Conservation (phyloP, 2,329 filamentous ascomycete genomes). For the Fulvia fulva region DNA sequence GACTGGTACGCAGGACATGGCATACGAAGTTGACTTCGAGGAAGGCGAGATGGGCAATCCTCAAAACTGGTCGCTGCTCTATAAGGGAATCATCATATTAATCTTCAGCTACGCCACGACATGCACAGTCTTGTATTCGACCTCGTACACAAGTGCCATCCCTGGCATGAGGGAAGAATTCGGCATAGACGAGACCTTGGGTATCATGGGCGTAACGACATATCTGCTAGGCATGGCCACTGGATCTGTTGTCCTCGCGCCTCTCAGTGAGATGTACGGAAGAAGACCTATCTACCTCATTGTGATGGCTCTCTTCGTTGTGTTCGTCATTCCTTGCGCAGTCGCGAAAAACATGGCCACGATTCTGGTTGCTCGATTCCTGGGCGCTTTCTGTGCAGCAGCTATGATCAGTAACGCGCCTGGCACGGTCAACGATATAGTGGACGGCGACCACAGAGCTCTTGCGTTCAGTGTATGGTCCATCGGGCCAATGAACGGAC, state of each 20-base stretch:
- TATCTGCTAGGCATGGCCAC: conserved; percentile 72
- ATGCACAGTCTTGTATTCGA: conserved; percentile 64
- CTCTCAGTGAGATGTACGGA: conserved; percentile 68
- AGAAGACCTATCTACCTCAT: conserved; percentile 64
- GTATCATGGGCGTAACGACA: conserved; percentile 71
- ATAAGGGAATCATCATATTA: conserved; percentile 53
- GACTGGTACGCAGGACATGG: conserved; percentile 39
- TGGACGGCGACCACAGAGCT: conserved; percentile 73
- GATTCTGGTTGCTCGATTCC: conserved; percentile 69
- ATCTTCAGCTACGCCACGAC: conserved; percentile 57
- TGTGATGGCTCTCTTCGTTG: conserved; percentile 59
- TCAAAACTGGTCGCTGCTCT: conserved; percentile 61
- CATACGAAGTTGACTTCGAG: conserved; percentile 71
- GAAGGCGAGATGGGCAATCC: conserved; percentile 62
- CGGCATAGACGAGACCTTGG: conserved; percentile 55
- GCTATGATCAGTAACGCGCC: conserved; percentile 81
- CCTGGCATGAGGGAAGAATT: conserved; percentile 64
- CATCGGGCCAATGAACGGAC: conserved; percentile 78
- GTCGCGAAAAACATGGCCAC: conserved; percentile 63
- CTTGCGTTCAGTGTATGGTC: conserved; percentile 80
- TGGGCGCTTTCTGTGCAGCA: conserved; percentile 69
- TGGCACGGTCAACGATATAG: conserved; percentile 77
- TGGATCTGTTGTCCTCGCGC: conserved; percentile 69
- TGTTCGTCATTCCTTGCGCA: conserved; percentile 69
- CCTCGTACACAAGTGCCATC: conserved; percentile 70